phyloP scores from a whole-genome alignment of 345 rosid species.

The Citrus sinensis region DVS_A1.0 CM039163.1:49366001-49366500 shows the following conservation, averaged over 20 bases:
- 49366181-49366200: background rate
- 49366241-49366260: background rate
- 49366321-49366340: background rate
- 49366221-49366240: background rate
- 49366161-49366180: constrained; percentile 27
- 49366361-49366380: background rate
- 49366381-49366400: background rate
- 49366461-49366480: background rate
- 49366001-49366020: background rate
- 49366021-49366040: background rate
- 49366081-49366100: constrained; percentile 37
- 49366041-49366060: constrained; percentile 47
- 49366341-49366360: background rate
- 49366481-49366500: background rate
- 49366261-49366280: background rate
- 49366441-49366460: background rate
- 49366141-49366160: constrained; percentile 45
- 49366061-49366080: constrained; percentile 53
- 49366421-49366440: background rate
- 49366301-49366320: no score
- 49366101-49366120: constrained; percentile 26
- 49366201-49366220: background rate
- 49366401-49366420: background rate
- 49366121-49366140: constrained; percentile 42
- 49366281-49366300: background rate